Conservation (phyloP, 2,329 filamentous ascomycete genomes). For the Podosphaera aphanis region DNA sequence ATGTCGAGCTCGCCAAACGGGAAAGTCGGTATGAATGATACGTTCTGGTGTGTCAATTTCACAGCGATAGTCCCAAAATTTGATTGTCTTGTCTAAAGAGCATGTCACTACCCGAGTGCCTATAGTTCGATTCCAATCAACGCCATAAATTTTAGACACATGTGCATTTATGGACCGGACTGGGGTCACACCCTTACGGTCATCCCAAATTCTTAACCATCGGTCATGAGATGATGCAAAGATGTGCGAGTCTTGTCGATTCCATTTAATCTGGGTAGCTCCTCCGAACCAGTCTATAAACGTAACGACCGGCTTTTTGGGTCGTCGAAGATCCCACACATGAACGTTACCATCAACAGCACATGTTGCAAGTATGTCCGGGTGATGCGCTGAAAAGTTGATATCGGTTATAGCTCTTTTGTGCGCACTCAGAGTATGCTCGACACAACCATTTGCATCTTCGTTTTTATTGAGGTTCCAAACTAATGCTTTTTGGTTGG, state of each 20-base stretch:
- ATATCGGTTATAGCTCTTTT: constrained; percentile 83
- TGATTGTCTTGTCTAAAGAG: constrained; percentile 76
- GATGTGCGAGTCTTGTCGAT: constrained; percentile 64
- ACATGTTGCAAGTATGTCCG: constrained; percentile 72
- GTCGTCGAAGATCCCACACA: constrained; percentile 66
- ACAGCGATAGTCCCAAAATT: constrained; percentile 64
- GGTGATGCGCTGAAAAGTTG: constrained; percentile 85
- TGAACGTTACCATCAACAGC: constrained; percentile 84
- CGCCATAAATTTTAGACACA: constrained; percentile 77
- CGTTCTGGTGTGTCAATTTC: constrained; percentile 44
- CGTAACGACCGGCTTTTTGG: constrained; percentile 48
- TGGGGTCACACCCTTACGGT: constrained; percentile 53
- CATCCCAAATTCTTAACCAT: constrained; percentile 76
- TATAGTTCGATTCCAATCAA: constrained; percentile 76
- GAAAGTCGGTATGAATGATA: constrained; percentile 60
- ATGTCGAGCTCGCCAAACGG: constrained; percentile 75
- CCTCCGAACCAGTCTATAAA: constrained; percentile 89
- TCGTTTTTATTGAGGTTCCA: constrained; percentile 64
- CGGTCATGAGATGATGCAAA: constrained; percentile 79
- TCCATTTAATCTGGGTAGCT: constrained; percentile 89
- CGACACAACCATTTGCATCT: constrained; percentile 43
- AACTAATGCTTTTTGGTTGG: constrained; percentile 79
- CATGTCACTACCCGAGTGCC: constrained; percentile 58
- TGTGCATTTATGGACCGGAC: constrained; percentile 71
- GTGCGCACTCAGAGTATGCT: constrained; percentile 69